Conservation (phyloP, 495 filamentous ascomycete genomes). For the Lasiosphaeria hispida region DNA sequence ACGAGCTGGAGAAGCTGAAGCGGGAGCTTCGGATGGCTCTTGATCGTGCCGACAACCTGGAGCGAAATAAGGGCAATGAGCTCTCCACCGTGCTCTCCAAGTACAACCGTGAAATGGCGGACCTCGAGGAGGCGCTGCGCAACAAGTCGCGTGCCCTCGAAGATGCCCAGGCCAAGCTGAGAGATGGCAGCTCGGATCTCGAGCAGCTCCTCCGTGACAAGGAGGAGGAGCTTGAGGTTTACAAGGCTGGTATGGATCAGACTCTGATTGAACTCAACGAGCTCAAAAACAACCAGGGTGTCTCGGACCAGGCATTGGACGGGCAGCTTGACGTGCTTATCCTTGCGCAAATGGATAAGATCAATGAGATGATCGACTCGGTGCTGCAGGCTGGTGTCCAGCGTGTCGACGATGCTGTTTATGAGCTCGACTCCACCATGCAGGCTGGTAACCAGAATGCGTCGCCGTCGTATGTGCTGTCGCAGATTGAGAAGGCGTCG, state of each 20-base stretch:
- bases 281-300: constrained; percentile 64
- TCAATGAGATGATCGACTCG: constrained; percentile 97
- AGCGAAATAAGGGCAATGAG: constrained; percentile 88
- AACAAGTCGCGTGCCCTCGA: constrained; percentile 86
- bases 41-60: constrained; percentile 89
- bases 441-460: constrained; percentile 98
- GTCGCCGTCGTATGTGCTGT: constrained; percentile 90
- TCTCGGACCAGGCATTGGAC: constrained; percentile 78
- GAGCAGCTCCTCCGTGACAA: constrained; percentile 82
- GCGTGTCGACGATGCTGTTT: constrained; percentile 92
- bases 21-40: constrained; percentile 92
- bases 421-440: constrained; percentile 96
- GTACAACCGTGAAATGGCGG: constrained; percentile 95
- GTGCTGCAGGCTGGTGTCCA: constrained; percentile 91
- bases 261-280: constrained; percentile 88
- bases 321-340: constrained; percentile 87
- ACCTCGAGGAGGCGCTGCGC: constrained; percentile 88
- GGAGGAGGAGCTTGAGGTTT: constrained; percentile 95
- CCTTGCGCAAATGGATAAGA: constrained; percentile 79
- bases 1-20: constrained; percentile 93
- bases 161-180: constrained; percentile 71
- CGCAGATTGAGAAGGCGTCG: constrained; percentile 96
- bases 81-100: constrained; percentile 90
- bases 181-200: constrained; percentile 80
- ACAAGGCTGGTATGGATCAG: constrained; percentile 96